These are phyloP conservation scores for Hypoxylon trugodes DNA, from an alignment of 495 filamentous ascomycete species.

Conservation along the genomic window DNA sequence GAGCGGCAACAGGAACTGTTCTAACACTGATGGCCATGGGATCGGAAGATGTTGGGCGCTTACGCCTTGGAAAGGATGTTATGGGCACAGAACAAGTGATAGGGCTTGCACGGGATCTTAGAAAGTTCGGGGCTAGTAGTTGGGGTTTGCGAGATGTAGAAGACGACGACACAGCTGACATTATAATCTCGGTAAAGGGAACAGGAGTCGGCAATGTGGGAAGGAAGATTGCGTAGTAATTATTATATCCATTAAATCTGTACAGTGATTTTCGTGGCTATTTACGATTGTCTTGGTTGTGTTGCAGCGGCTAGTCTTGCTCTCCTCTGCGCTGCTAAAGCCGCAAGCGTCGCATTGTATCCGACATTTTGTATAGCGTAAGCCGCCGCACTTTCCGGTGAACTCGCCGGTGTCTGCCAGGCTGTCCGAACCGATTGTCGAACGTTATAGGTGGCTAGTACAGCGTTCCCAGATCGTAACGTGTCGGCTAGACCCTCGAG, in stretches of 20 bases:
- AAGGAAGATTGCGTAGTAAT: conserved; percentile 82
- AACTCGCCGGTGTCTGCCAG: conserved; percentile 58
- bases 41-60: conserved; percentile 65
- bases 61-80: conserved; percentile 74
- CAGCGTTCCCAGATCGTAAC: conserved; percentile 71
- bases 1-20: conserved; percentile 72
- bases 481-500: conserved; percentile 63
- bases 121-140: conserved; percentile 81
- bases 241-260: conserved; percentile 42
- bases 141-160: conserved; percentile 82
- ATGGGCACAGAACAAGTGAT: conserved; percentile 81
- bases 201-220: conserved; percentile 95
- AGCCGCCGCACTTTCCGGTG: conserved; percentile 55
- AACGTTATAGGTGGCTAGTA: conserved; percentile 75
- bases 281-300: conserved; percentile 39
- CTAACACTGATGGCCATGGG: conserved; percentile 97
- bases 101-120: conserved; percentile 80
- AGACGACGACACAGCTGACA: conserved; percentile 71
- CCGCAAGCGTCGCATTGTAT: conserved; percentile 57
- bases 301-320: conserved; percentile 45
- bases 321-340: conserved; percentile 54
- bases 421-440: conserved; percentile 70
- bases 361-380: conserved; percentile 60
- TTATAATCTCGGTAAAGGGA: conserved; percentile 91
- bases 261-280: conserved; percentile 32